Evolutionary conservation across 345 rosid genomes (phyloP).

Genomic region (Theobroma cacao): DNA sequence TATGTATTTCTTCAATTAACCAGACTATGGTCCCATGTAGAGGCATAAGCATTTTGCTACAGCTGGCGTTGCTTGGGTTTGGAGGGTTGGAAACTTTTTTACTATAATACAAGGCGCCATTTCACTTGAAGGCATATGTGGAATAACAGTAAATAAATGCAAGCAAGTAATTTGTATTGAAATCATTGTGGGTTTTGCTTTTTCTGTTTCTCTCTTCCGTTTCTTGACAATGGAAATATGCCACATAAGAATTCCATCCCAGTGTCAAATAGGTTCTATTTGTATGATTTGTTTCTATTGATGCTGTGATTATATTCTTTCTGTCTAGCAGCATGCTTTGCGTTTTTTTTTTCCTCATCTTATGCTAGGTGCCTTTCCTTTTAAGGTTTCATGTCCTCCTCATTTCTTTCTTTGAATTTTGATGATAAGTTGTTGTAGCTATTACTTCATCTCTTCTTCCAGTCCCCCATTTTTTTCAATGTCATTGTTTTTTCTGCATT

Average conservation of each 20-base stretch:
- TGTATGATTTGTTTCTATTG: not conserved
- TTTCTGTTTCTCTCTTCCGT: not conserved
- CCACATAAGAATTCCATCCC: not conserved
- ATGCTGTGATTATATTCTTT: not conserved
- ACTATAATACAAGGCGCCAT: not conserved
- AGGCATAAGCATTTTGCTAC: not conserved
- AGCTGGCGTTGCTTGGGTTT: not conserved
- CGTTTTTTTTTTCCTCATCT: not conserved
- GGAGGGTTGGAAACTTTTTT: not conserved
- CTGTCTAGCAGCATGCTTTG: not conserved
- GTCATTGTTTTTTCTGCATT: not conserved
- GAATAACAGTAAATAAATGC: not conserved
- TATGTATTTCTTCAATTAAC: not conserved
- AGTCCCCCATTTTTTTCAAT: not conserved
- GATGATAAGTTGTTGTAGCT: not conserved
- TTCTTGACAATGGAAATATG: not conserved
- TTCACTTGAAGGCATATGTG: not conserved
- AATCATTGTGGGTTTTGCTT: not conserved
- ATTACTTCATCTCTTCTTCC: not conserved
- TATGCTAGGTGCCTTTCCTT: not conserved
- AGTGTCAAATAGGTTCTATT: not conserved
- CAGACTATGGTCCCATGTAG: not conserved
- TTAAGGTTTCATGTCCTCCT: not conserved
- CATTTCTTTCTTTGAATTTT: not conserved
- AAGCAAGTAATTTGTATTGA: not conserved